A percentile compares a stretch with the other conserved stretches of the same genome.
Evolutionary conservation across 1,284 basidiomycete species (phyloP).

Genomic region (Fomes fomentarius): DNA sequence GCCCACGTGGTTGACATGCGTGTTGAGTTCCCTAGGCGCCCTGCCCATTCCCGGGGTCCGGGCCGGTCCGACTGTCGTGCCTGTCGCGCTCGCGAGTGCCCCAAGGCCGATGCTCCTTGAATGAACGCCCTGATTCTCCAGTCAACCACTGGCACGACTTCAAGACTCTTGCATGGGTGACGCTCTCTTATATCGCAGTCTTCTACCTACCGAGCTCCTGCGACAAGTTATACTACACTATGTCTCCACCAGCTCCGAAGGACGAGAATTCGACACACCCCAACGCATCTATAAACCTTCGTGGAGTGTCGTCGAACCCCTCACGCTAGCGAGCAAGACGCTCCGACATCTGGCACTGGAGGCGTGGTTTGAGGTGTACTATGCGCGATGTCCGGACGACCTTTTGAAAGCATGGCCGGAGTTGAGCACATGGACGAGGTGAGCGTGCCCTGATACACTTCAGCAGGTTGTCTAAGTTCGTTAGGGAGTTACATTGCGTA

Average conservation of each 20-base stretch:
- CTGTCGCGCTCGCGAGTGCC: too few species aligned
- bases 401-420: slow-evolving; percentile 20
- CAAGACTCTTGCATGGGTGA: too few species aligned
- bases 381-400: slow-evolving; percentile 13
- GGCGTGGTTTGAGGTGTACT: slow-evolving; percentile 26
- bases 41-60: too few species aligned
- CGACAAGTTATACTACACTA: slow-evolving; percentile 14
- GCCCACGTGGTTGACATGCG: slow-evolving; percentile 9
- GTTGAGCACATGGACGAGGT: slow-evolving; percentile 21
- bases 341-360: slow-evolving; percentile 20
- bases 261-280: background rate
- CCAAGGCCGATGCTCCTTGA: too few species aligned
- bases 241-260: background rate
- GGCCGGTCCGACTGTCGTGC: too few species aligned
- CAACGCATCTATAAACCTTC: slow-evolving; percentile 16
- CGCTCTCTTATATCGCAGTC: background rate
- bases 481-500: slow-evolving; percentile 22
- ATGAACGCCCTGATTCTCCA: too few species aligned
- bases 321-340: slow-evolving; percentile 13
- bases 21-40: background rate
- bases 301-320: slow-evolving; percentile 16
- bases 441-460: background rate
- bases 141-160: too few species aligned
- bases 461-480: background rate
- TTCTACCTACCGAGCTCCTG: slow-evolving; percentile 17